These are phyloP conservation scores for Tricholoma hemisulphureum DNA, from an alignment of 768 basidiomycete species.

Conservation along the genomic window DNA sequence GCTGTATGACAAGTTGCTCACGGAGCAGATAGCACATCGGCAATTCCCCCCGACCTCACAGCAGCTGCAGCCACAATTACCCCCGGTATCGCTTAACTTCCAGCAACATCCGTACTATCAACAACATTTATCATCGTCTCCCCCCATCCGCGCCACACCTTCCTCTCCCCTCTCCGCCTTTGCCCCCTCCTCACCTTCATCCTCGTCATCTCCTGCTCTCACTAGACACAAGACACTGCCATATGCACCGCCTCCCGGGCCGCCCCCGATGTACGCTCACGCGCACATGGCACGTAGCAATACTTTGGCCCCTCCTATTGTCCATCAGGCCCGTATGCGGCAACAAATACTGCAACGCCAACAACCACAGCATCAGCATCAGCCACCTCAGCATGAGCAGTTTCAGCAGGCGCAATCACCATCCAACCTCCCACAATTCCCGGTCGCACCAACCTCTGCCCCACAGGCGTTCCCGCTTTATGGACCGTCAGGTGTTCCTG, in stretches of 20 bases:
- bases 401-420: constrained; percentile 24
- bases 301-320: constrained; percentile 24
- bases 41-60: constrained; percentile 12
- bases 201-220: constrained; percentile 18
- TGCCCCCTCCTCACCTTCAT: constrained; percentile 19
- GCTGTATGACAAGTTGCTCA: constrained; percentile 85
- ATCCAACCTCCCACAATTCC: constrained; percentile 56
- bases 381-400: constrained; percentile 21
- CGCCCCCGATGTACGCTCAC: constrained; percentile 17
- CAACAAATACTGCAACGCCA: constrained; percentile 13
- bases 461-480: constrained; percentile 57
- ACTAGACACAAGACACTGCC: constrained; percentile 35
- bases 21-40: constrained; percentile 69
- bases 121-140: constrained; percentile 12
- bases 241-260: constrained; percentile 27
- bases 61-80: constrained; percentile 20
- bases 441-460: constrained; percentile 56
- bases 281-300: constrained; percentile 27
- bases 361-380: constrained; percentile 27
- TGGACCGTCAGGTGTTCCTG: constrained; percentile 41
- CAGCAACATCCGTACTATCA: constrained; percentile 7
- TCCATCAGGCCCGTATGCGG: constrained; percentile 13
- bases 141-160: constrained; percentile 20
- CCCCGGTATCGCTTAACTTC: constrained; percentile 25
- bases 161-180: constrained; percentile 25